Evolutionary conservation across 805 yeast species (phyloP).

Genomic region (Pichia eremophila): DNA sequence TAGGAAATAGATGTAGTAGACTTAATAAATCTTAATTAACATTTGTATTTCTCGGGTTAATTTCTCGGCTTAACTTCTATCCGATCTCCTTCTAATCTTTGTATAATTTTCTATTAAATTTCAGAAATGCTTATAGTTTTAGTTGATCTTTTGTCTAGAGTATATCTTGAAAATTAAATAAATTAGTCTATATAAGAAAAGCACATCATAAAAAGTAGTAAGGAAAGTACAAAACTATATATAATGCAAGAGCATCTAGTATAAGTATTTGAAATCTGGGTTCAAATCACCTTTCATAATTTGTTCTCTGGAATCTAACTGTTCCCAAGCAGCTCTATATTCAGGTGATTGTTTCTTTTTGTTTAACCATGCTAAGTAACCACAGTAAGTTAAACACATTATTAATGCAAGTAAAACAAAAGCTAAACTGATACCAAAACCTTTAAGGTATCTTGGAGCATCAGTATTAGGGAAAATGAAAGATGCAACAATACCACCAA

Average conservation of each 20-base stretch:
- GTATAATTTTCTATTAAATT: no score
- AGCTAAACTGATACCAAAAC: conserved; percentile 43
- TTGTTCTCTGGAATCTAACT: conserved; percentile 19
- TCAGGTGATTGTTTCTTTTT: conserved; percentile 27
- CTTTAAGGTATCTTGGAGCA: conserved; percentile 51
- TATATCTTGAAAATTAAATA: no score
- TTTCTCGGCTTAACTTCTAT: no score
- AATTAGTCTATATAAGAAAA: no score
- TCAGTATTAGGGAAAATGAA: conserved; percentile 45
- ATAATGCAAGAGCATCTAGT: conserved; percentile 17
- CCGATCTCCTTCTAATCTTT: no score
- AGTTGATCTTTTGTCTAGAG: no score
- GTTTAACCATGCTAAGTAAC: conserved; percentile 25
- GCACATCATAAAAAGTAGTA: neutral
- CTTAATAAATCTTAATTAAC: no score
- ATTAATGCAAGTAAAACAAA: conserved; percentile 34
- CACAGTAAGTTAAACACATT: conserved; percentile 25
- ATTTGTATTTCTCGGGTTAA: no score
- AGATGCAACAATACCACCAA: conserved; percentile 61
- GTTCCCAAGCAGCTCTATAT: conserved; percentile 23
- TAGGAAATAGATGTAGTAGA: no score
- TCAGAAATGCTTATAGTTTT: no score
- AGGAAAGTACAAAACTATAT: neutral
- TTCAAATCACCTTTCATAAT: conserved; percentile 29
- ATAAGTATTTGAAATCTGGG: conserved; percentile 39